Evolutionary conservation across 1,139 yeast genomes (phyloP).

Genomic region (Suhomyces anneliseae): DNA sequence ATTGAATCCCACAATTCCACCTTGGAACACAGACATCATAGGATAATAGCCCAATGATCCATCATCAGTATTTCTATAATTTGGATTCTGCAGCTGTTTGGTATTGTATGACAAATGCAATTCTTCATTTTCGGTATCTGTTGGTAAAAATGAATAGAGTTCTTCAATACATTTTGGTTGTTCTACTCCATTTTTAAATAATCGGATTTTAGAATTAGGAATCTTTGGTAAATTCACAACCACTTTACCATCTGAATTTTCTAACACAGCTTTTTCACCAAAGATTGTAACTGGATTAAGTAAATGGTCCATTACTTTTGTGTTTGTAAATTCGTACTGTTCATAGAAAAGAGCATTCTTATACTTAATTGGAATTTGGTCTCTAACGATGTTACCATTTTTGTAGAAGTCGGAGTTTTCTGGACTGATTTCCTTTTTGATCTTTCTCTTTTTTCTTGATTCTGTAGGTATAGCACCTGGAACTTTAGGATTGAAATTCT

Average conservation of each 20-base stretch:
- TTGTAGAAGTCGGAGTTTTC: constrained; percentile 25
- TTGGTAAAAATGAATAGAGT: constrained; percentile 74
- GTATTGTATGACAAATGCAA: constrained; percentile 30
- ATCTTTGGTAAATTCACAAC: constrained; percentile 40
- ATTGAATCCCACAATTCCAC: constrained; percentile 72
- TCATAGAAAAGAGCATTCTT: constrained; percentile 80
- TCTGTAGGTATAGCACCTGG: constrained; percentile 7
- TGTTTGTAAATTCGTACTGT: constrained; percentile 77
- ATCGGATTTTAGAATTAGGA: constrained; percentile 57
- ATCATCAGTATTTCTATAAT: constrained; percentile 62
- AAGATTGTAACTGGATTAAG: constrained; percentile 71
- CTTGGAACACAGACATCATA: constrained; percentile 77
- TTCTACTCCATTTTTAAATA: constrained; percentile 75
- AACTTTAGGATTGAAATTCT: constrained; percentile 20
- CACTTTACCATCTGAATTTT: constrained; percentile 21
- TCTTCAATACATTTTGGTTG: constrained; percentile 67
- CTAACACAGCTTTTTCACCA: constrained; percentile 59
- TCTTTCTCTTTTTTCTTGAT: constrained; percentile 20
- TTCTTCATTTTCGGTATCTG: constrained; percentile 31
- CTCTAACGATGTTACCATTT: constrained; percentile 55
- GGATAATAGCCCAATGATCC: constrained; percentile 91
- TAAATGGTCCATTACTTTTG: constrained; percentile 74
- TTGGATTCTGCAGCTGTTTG: constrained; percentile 49
- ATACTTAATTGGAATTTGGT: constrained; percentile 85
- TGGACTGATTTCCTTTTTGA: constrained; percentile 13